These are phyloP conservation scores for Tolypocladium album DNA, from an alignment of 2,329 filamentous ascomycete species.

Conservation along the genomic window DNA sequence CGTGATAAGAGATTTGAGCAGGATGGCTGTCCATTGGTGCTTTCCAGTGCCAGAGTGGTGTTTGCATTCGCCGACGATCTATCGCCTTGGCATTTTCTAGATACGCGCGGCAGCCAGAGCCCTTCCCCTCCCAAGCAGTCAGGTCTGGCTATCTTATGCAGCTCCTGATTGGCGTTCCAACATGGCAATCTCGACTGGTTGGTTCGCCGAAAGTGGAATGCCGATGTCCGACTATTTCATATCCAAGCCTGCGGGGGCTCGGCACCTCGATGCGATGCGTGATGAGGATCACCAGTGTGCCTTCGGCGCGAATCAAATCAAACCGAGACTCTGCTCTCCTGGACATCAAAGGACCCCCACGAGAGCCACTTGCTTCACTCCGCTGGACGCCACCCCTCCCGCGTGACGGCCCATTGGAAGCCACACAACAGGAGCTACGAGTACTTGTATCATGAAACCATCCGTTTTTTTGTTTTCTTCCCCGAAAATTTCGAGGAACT, in stretches of 20 bases:
- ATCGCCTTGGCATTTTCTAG: background rate
- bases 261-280: background rate
- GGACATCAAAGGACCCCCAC: background rate
- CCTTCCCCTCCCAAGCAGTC: background rate
- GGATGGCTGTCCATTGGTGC: background rate
- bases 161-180: background rate
- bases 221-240: background rate
- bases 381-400: background rate
- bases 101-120: background rate
- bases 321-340: background rate
- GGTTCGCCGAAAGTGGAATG: background rate
- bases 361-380: background rate
- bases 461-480: background rate
- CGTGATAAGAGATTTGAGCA: background rate
- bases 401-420: background rate
- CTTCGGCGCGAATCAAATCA: background rate
- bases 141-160: background rate
- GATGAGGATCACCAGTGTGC: background rate
- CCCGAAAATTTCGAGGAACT: background rate
- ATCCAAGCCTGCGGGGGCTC: background rate
- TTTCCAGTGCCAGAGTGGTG: background rate
- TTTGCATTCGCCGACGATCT: background rate
- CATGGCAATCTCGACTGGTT: background rate
- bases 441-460: background rate
- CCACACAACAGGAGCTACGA: background rate